Conservation (phyloP, 306 rosid species). For the Dalbergia cochinchinensis region DNA sequence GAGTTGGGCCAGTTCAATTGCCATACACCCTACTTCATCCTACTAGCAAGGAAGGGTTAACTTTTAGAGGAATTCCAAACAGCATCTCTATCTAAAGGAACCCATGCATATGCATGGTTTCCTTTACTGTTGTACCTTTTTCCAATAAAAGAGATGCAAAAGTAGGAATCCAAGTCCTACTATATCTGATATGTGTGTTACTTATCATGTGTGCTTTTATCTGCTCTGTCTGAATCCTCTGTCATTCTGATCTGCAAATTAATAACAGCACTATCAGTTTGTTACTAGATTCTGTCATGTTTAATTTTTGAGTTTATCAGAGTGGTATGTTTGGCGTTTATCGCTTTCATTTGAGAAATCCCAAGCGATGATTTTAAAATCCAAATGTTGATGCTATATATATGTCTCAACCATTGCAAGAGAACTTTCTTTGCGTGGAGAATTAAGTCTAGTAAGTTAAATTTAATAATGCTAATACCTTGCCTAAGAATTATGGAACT, state of each 20-base stretch:
- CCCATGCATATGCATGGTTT: not conserved
- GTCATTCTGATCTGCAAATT: slow-evolving; percentile 24
- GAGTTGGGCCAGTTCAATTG: slow-evolving; percentile 47
- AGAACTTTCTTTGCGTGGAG: too few relatives aligned
- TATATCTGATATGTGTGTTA: slow-evolving; percentile 16
- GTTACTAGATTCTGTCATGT: not conserved
- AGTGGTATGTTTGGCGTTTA: too few relatives aligned
- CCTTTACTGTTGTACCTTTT: not conserved
- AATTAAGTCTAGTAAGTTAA: too few relatives aligned
- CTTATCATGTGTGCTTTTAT: slow-evolving; percentile 11
- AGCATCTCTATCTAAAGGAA: slow-evolving; percentile 51
- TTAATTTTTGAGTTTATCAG: not conserved
- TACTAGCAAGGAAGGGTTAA: slow-evolving; percentile 43
- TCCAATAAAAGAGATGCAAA: slow-evolving; percentile 43
- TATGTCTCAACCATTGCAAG: too few relatives aligned
- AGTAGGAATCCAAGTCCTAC: not conserved
- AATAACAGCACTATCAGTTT: slow-evolving; percentile 11
- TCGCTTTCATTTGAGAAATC: too few relatives aligned
- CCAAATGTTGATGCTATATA: too few relatives aligned
- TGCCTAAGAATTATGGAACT: too few relatives aligned
- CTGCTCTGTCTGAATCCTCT: slow-evolving; percentile 11
- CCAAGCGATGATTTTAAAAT: too few relatives aligned
- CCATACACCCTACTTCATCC: slow-evolving; percentile 60
- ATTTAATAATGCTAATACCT: too few relatives aligned
- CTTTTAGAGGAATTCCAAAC: slow-evolving; percentile 55